These are phyloP conservation scores for Acanthamoeba lenticulata DNA, from an alignment of 208 protist genomes.

Conservation along the genomic window DNA sequence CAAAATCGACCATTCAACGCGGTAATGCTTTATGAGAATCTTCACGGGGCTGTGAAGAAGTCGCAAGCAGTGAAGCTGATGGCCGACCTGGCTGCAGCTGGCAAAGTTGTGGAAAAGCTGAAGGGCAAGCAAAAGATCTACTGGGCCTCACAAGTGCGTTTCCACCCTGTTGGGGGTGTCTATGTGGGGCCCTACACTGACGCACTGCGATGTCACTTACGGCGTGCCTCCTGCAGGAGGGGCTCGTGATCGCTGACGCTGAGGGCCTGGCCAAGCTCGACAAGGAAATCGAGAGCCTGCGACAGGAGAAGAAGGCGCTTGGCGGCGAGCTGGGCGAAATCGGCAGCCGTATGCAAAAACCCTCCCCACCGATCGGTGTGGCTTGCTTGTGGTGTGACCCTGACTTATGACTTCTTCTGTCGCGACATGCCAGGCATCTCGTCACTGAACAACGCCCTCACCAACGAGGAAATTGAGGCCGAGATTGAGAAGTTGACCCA, in stretches of 20 bases:
- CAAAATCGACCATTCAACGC: conserved; percentile 66
- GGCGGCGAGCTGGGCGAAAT: conserved; percentile 2
- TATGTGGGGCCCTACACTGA: no score
- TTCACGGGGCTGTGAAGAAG: conserved; percentile 59
- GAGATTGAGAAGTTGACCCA: conserved; percentile 7
- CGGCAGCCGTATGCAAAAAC: not conserved
- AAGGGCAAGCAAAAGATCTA: conserved; percentile 70
- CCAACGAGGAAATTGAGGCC: conserved; percentile 2
- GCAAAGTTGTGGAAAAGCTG: conserved; percentile 50
- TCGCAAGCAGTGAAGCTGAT: conserved; percentile 32
- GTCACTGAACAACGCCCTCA: not conserved
- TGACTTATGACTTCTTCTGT: no score
- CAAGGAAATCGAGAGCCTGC: conserved; percentile 16
- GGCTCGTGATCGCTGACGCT: not conserved
- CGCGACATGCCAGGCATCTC: conserved; percentile 17
- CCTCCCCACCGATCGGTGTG: no score
- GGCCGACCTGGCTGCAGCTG: conserved; percentile 16
- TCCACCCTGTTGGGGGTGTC: no score
- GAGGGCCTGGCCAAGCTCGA: conserved; percentile 31
- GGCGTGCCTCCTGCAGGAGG: not conserved
- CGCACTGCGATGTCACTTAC: not conserved
- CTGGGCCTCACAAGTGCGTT: conserved; percentile 22
- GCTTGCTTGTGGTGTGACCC: no score
- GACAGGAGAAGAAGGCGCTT: not conserved
- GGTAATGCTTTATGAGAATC: conserved; percentile 46